Evolutionary conservation across 2,329 filamentous ascomycete species (phyloP).

Genomic region (Ceratocystis huliohia): DNA sequence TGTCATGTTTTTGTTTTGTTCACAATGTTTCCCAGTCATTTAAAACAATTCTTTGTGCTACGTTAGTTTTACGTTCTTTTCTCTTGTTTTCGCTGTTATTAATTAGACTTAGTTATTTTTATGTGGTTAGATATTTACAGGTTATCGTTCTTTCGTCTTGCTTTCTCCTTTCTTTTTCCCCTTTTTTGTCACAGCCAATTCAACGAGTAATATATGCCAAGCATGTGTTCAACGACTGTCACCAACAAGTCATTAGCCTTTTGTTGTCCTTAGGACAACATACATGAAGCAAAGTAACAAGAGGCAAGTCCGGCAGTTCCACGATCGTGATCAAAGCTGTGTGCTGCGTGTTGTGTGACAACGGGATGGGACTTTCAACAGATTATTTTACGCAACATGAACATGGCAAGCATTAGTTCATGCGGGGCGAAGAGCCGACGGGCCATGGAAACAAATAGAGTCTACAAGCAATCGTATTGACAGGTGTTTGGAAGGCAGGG

Average conservation of each 20-base stretch:
- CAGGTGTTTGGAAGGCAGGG: no score
- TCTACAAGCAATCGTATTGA: no score
- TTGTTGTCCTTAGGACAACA: not conserved
- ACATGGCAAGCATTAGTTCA: not conserved
- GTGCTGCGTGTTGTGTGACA: not conserved
- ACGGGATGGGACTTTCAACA: not conserved
- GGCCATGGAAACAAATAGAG: not conserved
- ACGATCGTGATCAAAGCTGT: not conserved
- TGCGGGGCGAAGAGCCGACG: not conserved
- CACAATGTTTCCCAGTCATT: not conserved
- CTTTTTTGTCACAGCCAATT: not conserved
- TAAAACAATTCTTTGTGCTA: not conserved
- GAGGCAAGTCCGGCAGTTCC: no score
- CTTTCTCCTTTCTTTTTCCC: not conserved
- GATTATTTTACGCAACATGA: not conserved
- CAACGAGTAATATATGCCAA: not conserved
- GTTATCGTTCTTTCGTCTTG: not conserved
- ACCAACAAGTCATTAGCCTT: not conserved
- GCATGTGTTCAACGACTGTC: not conserved
- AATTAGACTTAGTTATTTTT: slow-evolving; percentile 4
- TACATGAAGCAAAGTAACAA: no score
- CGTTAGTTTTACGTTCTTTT: not conserved
- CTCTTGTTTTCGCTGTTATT: not conserved
- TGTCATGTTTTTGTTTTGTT: not conserved
- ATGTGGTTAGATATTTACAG: not conserved